Base-by-base conservation (phyloP, 2,329 filamentous ascomycete species). In the Beauveria bassiana region DNA sequence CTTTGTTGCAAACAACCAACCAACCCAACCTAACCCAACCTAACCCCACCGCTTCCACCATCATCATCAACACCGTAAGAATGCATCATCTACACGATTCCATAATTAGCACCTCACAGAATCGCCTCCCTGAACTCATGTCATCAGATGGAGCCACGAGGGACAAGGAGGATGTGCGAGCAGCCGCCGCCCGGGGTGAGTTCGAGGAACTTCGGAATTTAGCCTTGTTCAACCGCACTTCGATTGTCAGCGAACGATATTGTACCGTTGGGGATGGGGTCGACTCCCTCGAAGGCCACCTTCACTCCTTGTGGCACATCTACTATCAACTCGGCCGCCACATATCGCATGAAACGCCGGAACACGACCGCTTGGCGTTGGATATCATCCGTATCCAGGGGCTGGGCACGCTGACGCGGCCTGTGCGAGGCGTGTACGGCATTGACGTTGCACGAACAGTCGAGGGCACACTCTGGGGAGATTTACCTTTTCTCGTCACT, bases 401-500 rank as follows among this genome's bases (percentile, higher is more conserved):
- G 20, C 10, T 49, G 20, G 46, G 46, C 26, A 28, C 20, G 16
- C 46, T 49, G 12, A 28, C 26, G 20, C 46, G 46, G 46, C 46
- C 46, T 24, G 46, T 49, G 20, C 26, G 14, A 22, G 46, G 46
- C 10, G 20, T 28, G 26, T 49, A 49, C 51, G 51, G 51, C 12
- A 20, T 28, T 58, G 26, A 60, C 61, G 53, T 65, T 59, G 52
- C 60, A 22, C 26, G 53, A 58, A 62, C 53, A 45, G 38, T 40
- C 3, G 60, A 38, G 3, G 60, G 60, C 47, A 46, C 49, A 24
- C 20, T 62, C 24, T 62, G 60, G 60, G 46, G 45, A 42, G 60
- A 59, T 42, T 31, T 62, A 34, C 60, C 60, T 34, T 62, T 62
- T 46, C 57, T 62, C 20, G 52, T 58, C 22, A 24, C 53, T 26